Base-by-base conservation (phyloP, 2,329 filamentous ascomycete species). In the Drechslerella stenobrocha region DNA sequence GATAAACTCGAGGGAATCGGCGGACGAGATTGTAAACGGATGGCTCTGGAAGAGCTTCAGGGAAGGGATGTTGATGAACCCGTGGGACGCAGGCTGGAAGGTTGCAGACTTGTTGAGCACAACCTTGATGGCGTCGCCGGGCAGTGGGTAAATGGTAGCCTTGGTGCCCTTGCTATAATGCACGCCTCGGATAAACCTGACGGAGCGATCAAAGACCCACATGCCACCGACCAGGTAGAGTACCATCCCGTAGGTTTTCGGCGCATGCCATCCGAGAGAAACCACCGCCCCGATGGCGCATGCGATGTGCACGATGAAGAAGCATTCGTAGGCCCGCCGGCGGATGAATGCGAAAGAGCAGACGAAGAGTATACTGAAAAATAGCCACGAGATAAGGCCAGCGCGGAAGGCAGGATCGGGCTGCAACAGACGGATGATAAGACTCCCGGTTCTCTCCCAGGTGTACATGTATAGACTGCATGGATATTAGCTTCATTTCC, bases 51-150 rank as follows among this genome's bases (percentile, higher is more conserved):
- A 76, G 1, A 77, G 70, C 7, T 84, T 80, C 47, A 87, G 79
- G 2, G 76, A 76, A 0, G 84, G 85, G 4, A 87, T 80, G 83
- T 83, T 87, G 26, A 87, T 74, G 72, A 85, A 86, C 71, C 82
- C 83, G 72, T 87, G 84, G 67, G 82, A 81, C 1, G 83, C 84
- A 0, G 84, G 79, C 1, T 76, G 74, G 1, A 76, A 74, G 0
- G 77, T 65, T 15, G 71, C 70, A 0, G 80, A 79, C 1, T 79
- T 78, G 73, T 82, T 81, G 28, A 85, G 75, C 0, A 79, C 77
- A n/a, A 85, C 78, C 34, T 81, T 80, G 15, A 82, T 84, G 48
- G 79, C 82, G 2, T 81, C 80, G 55, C 81, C 76, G 4, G 81
- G 76, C 2, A 85, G 78, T 3, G 83, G 80, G 22, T 79, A 78